These are phyloP conservation scores for Aspergillus nidulans DNA, from an alignment of 495 filamentous ascomycete genomes.

Conservation along the genomic window DNA sequence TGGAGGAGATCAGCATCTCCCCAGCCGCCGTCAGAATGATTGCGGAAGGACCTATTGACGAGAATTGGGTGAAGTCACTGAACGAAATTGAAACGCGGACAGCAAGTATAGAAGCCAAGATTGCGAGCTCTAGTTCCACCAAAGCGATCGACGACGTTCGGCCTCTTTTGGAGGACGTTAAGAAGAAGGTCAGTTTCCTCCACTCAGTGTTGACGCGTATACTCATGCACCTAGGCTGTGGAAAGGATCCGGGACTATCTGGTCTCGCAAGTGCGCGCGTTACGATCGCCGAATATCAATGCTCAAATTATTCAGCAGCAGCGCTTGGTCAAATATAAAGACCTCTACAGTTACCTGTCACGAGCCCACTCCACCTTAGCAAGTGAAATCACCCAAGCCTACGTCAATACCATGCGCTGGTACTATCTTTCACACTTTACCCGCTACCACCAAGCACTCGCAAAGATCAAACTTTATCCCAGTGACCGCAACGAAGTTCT, in stretches of 20 bases:
- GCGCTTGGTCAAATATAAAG: constrained; percentile 79
- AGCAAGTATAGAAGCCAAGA: constrained; percentile 62
- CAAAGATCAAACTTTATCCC: constrained; percentile 75
- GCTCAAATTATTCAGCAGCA: constrained; percentile 93
- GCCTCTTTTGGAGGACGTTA: constrained; percentile 77
- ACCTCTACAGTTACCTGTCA: constrained; percentile 78
- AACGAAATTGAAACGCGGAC: constrained; percentile 79
- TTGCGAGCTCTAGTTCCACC: constrained; percentile 54
- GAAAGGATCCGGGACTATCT: constrained; percentile 92
- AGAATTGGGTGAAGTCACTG: constrained; percentile 79
- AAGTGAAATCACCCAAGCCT: constrained; percentile 86
- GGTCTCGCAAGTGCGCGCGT: constrained; percentile 86
- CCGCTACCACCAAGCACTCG: constrained; percentile 77
- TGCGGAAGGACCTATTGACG: constrained; percentile 83
- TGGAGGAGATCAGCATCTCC: constrained; percentile 87
- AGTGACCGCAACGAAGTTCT: constrained; percentile 83
- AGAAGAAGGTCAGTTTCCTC: constrained; percentile 58
- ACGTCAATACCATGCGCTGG: constrained; percentile 98
- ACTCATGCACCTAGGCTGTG: constrained; percentile 54
- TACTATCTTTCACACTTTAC: constrained; percentile 92
- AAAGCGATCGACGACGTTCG: constrained; percentile 79
- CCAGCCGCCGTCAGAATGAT: constrained; percentile 78
- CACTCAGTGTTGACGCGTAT: not conserved
- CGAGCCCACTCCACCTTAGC: constrained; percentile 73
- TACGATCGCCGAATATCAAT: constrained; percentile 91